A percentile compares a stretch with the other conserved stretches of the same genome.
phyloP scores from a whole-genome alignment of 2,329 filamentous ascomycete species.

The Calonectria leucothoes region DNA sequence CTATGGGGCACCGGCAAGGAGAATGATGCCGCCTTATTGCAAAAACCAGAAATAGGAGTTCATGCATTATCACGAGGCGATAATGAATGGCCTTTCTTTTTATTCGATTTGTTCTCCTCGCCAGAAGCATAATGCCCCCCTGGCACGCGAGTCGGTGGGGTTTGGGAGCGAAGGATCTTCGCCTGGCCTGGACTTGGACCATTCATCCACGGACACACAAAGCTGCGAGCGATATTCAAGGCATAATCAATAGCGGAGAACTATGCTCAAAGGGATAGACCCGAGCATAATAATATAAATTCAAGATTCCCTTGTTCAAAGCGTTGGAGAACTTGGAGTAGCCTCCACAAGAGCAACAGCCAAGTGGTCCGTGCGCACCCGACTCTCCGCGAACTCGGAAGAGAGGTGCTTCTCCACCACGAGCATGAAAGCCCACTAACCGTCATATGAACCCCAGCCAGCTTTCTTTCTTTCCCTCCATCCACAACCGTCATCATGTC shows the following conservation, averaged over 20 bases:
- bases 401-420: slow-evolving; percentile 43
- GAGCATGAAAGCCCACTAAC: slow-evolving; percentile 39
- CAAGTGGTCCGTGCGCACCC: slow-evolving; percentile 37
- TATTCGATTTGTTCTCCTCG: background rate
- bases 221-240: background rate
- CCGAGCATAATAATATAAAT: background rate
- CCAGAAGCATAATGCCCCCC: background rate
- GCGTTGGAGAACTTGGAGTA: slow-evolving; percentile 17
- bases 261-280: background rate
- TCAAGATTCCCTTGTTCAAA: background rate
- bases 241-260: background rate
- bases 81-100: background rate
- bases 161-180: background rate
- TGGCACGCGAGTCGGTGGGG: background rate
- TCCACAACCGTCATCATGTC: slow-evolving; percentile 68
- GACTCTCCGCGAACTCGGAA: slow-evolving; percentile 36
- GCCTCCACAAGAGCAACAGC: slow-evolving; percentile 20
- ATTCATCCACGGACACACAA: background rate
- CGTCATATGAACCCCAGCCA: slow-evolving; percentile 44
- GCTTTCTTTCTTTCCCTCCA: slow-evolving; percentile 37
- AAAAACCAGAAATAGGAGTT: background rate
- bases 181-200: background rate
- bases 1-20: background rate
- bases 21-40: background rate
- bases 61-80: background rate